Base-by-base conservation (phyloP, 2,329 filamentous ascomycete species). In the Penicillium sp. region DNA sequence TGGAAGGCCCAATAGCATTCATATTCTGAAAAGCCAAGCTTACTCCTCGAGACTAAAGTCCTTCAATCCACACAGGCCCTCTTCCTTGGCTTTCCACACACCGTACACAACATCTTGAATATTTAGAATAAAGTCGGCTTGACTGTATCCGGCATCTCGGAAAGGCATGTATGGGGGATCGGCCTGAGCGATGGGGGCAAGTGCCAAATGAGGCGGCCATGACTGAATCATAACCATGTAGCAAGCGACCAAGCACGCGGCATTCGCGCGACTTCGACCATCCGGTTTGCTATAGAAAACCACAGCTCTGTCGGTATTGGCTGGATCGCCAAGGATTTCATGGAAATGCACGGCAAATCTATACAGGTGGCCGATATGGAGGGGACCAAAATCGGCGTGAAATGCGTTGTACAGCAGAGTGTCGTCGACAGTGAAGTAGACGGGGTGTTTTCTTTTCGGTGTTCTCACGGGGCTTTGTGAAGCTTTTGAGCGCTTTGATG, bases 141-240 rank as follows among this genome's bases (percentile, higher is more conserved):
- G 93, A 74, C 92, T 97, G 80, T 99, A 99, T 55, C 94, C 94
- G 58, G 94, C 94, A 72, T 99, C 94, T 61, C 94, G 86, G 82
- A 99, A 99, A 11, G 94, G 94, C 94, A 99, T 99, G 79, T 96
- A 83, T 23, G 94, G 94, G 46, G 94, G 94, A 69, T 99, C 94
- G 67, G 95, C 89, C 76, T 99, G 94, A 6, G 94, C 91, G 69
- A 99, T 96, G 14, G 94, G 94, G 12, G 93, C 93, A 43, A 99
- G 83, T 33, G 94, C 94, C 66, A 97, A 80, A 78, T 99, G 94
- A 52, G 94, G 94, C 47, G 94, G 90, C 94, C 94, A 99, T 43
- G 90, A 90, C 77, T 99, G 94, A 65, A 99, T 96, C 62, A 99
- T 78, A 45, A 99, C 92, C 92, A 99, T 97, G 78, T 99, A 99